Evolutionary conservation across 495 filamentous ascomycete genomes (phyloP), one percentile per base, ranked within the genome.

Genomic region (Xylaria nigripes): DNA sequence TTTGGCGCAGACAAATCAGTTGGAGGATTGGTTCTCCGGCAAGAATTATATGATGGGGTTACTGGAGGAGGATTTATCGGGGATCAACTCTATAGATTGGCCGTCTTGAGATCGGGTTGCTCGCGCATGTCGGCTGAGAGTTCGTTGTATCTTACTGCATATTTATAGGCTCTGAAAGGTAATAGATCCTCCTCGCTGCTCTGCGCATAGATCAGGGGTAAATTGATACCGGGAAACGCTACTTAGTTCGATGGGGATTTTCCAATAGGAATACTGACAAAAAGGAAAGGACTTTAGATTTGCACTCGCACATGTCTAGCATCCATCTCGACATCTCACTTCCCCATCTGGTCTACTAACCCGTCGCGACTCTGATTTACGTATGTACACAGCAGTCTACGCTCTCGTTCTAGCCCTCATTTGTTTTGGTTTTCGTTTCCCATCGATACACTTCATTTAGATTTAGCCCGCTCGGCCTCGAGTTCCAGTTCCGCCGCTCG

Each of bases 401-500:
- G 7, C 25, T 18, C 45, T 36, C 9, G 13, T 1, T 5, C 45
- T 6, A 8, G 68, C 70, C 27, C 62, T 41, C 71, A 62, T 54
- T 13, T 13, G 10, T 36, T 23, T 12, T 9, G 1, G 3, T 50
- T 27, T 24, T 18, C 8, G 15, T 16, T 40, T 9, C 36, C n/a
- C 4, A 9, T 18, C 2, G 36, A 6, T 5, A 18, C 9, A 12
- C n/a, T 40, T 40, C 12, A 40, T 3, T 40, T 40, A 8, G 36
- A 3, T 16, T 40, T 40, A 18, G 36, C n/a, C 34, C 72, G 66
- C 76, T 95, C 89, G 24, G 81, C 85, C 71, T 95, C 93, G 57
- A 98, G 73, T 64, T 98, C 93, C 61, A 84, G 77, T 73, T 98
- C 93, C n/a, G 93, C 93, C 68, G 92, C 87, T 68, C 83, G 83